Evolutionary conservation across 1,139 yeast genomes (phyloP), one percentile per base, ranked within the genome.

Genomic region (Pichia sp.): DNA sequence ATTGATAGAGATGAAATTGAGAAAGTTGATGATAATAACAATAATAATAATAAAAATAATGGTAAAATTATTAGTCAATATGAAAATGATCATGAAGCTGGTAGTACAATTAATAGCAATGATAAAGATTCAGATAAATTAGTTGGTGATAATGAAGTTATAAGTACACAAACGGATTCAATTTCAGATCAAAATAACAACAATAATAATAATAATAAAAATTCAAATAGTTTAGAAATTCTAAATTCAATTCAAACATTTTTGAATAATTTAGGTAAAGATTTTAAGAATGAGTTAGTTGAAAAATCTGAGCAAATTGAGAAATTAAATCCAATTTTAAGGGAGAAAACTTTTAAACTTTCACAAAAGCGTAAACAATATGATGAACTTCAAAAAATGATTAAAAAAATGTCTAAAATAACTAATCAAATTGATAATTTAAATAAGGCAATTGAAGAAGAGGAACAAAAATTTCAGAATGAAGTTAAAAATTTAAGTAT

Each of bases 391-490:
- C 66, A 66, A 48, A 59, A 60, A 28, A 56, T 68, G 20, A 67
- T 71, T 24, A 55, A 63, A 24, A 62, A 62, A 45, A 56, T 74
- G 7, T 62, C 62, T 9, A 74, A 70, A 42, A 60, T 72, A 52
- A 71, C 71, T 43, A 73, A 74, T 40, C 74, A 75, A 45, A 66
- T 73, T 14, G 62, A 66, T 26, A 77, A 77, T 50, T 62, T 80
- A 28, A 75, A 73, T 46, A 67, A 71, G 39, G 82, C 83, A 0
- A 74, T 78, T 24, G 60, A 63, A 21, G 78, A 72, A 43, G 85
- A 79, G 46, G 81, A 77, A 49, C 60, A 58, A 20, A 62, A 63
- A 42, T 79, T 79, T 59, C 57, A 66, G 31, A 64, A 67, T 34
- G 65, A 62, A 35, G 64, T 64, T 10, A 61, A 64, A 36, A 63